Percentiles rank a stretch among this genome's conserved stretches.
Conservation (phyloP, 208 protist species). For the Wallacemonas collosoma region DNA sequence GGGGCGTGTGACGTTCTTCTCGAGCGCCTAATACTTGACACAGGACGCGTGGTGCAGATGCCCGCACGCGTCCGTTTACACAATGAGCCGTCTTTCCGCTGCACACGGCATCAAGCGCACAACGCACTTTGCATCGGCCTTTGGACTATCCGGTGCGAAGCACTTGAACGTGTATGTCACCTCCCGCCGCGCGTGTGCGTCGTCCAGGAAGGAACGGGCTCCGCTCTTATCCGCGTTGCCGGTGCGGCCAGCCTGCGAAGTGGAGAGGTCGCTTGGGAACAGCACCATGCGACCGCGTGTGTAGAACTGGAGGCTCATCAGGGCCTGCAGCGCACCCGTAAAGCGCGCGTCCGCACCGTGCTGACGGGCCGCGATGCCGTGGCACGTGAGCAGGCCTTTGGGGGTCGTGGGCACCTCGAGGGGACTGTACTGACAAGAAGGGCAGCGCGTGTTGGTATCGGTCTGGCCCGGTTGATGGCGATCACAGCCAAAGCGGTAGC, state of each 20-base stretch:
- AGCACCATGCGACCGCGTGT: neutral
- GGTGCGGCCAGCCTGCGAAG: neutral
- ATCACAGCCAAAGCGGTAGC: conserved; percentile 7
- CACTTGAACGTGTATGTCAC: neutral
- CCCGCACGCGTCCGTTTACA: conserved; percentile 14
- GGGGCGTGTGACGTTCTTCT: conserved; percentile 35
- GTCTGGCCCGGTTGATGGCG: neutral
- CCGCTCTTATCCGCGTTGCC: neutral
- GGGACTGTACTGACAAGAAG: neutral
- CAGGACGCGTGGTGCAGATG: conserved; percentile 41
- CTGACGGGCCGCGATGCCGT: neutral
- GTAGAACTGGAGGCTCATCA: conserved; percentile 12
- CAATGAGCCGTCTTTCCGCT: neutral
- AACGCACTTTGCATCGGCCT: neutral
- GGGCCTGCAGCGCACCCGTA: neutral
- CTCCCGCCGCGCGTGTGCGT: neutral
- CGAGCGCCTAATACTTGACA: conserved; percentile 26
- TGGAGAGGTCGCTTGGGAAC: neutral
- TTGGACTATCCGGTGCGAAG: neutral
- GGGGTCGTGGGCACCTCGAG: neutral
- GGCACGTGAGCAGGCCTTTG: neutral
- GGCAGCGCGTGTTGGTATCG: neutral
- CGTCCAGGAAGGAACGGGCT: neutral
- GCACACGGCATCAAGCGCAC: neutral
- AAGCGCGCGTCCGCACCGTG: neutral